Base-by-base conservation (phyloP, 495 filamentous ascomycete species). In the Podospora conica region DNA sequence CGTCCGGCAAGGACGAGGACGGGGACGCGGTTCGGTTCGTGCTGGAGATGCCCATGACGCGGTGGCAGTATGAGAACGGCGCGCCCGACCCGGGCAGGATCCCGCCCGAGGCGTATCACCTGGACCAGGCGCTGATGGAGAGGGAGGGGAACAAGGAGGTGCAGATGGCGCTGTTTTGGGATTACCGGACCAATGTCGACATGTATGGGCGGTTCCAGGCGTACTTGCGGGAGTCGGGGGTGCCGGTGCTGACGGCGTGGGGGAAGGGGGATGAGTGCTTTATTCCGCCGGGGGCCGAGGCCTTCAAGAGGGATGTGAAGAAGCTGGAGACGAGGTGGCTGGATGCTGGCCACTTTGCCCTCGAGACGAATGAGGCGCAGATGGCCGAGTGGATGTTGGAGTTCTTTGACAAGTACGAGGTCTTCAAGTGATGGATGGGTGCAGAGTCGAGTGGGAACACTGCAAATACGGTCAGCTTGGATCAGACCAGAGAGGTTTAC, bases 291-390 rank as follows among this genome's bases (percentile, higher is more conserved):
- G 88, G 87, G 0, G 87, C 86, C 8, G 82, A 88, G 70, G 86
- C 87, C 1, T 90, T 83, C 63, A 83, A 78, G 68, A 79, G 69
- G 29, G 87, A 89, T 77, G 66, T 85, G 18, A 75, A 78, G 24
- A 72, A 81, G 9, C 78, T 83, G 11, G 81, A 86, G 71, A 69
- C 85, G 9, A 73, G 78, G 58, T 73, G 85, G 55, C 63, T 88
- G 56, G 85, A 90, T 74, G 83, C 81, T 0, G 85, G 85, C 0
- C 87, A 90, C 74, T 88, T 89, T 78, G 86, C 86, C 20, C 71
- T 86, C 1, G 85, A 89, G 78, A 85, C 76, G 2, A 78, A 88
- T 65, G 73, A 76, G 58, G 70, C 71, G 58, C 73, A 77, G 68
- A 81, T 89, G 73, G 84, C 80, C 5, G 58, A 61, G 53, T 72